phyloP scores from a whole-genome alignment of 2,329 filamentous ascomycete genomes.

The Nectriaceae sp. region DNA sequence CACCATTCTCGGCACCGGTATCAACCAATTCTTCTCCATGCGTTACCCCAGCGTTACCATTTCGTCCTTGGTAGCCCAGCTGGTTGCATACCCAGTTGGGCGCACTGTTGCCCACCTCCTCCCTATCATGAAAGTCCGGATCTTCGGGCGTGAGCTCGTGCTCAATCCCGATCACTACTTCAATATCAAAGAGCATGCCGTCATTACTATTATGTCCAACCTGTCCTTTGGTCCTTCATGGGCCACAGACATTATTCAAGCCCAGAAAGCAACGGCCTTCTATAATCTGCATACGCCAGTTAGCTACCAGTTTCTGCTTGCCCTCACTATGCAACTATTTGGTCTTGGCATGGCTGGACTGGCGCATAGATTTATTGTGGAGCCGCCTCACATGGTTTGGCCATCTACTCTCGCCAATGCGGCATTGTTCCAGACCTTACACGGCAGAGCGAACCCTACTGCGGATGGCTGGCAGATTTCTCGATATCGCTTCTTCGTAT shows the following conservation, averaged over 20 bases:
- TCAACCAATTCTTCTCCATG: conserved; percentile 49
- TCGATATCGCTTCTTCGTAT: conserved; percentile 39
- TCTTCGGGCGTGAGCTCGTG: conserved; percentile 21
- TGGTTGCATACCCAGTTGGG: conserved; percentile 45
- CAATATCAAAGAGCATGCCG: conserved; percentile 49
- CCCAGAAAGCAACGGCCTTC: conserved; percentile 33
- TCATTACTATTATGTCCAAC: conserved; percentile 51
- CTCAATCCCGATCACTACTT: conserved; percentile 44
- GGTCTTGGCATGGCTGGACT: conserved; percentile 43
- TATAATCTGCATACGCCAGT: conserved; percentile 42
- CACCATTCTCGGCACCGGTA: conserved; percentile 46
- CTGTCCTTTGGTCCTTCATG: conserved; percentile 47
- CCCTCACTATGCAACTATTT: conserved; percentile 39
- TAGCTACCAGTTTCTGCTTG: conserved; percentile 39
- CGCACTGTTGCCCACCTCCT: conserved; percentile 40
- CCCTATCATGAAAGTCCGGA: conserved; percentile 33
- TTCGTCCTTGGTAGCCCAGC: conserved; percentile 46
- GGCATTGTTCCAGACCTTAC: conserved; percentile 39
- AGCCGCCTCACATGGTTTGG: conserved; percentile 41
- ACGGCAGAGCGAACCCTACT: conserved; percentile 37
- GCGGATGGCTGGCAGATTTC: conserved; percentile 41
- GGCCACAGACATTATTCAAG: conserved; percentile 48
- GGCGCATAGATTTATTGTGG: conserved; percentile 37
- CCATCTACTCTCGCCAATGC: conserved; percentile 39
- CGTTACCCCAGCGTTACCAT: conserved; percentile 48